phyloP scores from a whole-genome alignment of 2,329 filamentous ascomycete species.

The Anisogramma anomala region DNA sequence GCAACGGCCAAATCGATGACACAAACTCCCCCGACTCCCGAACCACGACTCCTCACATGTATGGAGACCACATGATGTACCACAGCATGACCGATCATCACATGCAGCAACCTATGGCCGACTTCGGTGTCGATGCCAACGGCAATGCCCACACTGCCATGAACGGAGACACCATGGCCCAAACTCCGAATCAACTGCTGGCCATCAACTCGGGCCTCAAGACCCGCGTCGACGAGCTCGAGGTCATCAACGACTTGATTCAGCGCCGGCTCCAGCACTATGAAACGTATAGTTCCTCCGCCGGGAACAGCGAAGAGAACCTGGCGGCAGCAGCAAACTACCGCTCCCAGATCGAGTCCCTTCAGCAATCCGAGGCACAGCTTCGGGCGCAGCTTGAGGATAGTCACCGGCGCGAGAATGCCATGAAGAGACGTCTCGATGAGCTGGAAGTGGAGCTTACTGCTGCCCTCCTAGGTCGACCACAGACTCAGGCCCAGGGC shows the following conservation, averaged over 20 bases:
- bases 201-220: constrained; percentile 79
- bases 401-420: constrained; percentile 65
- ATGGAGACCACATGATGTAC: constrained; percentile 67
- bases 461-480: constrained; percentile 17
- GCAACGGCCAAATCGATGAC: constrained; percentile 61
- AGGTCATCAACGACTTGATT: constrained; percentile 84
- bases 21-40: constrained; percentile 70
- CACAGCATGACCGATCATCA: constrained; percentile 63
- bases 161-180: constrained; percentile 54
- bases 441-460: constrained; percentile 57
- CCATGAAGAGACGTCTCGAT: constrained; percentile 69
- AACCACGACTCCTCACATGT: constrained; percentile 65
- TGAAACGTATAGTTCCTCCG: constrained; percentile 51
- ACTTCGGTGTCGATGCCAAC: constrained; percentile 41
- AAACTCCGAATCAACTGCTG: constrained; percentile 69
- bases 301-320: constrained; percentile 34
- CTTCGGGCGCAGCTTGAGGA: constrained; percentile 60
- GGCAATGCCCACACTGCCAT: constrained; percentile 38
- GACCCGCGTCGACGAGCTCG: constrained; percentile 87
- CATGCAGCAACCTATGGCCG: constrained; percentile 45
- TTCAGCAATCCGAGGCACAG: constrained; percentile 29
- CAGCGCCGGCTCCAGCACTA: constrained; percentile 60
- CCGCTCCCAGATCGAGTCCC: constrained; percentile 41
- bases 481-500: no score
- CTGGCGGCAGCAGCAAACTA: constrained; percentile 51